Evolutionary conservation across 441 rosid species (phyloP), one percentile per base, ranked within the genome.

Genomic region (Pelargonium cotyledonis): DNA sequence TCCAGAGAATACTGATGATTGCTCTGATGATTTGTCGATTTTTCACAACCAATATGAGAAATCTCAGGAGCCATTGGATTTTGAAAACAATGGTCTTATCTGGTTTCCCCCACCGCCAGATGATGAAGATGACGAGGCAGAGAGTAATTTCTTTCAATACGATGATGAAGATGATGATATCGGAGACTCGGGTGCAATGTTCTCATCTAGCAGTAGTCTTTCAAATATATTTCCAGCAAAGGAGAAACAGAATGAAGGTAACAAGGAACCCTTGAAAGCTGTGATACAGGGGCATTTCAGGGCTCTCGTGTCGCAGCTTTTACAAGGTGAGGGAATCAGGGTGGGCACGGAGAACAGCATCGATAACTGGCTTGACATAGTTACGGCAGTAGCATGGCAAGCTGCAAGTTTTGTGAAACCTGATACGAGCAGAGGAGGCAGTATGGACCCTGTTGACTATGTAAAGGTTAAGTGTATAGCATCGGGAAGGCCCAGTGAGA

Each of bases 51-150:
- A 74, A 66, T 79, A 72, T 75, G 80, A 76, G 49, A 83, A 63
- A 73, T 78, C 81, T 66, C 76, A 80, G 58, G 91, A 88, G 55
- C 84, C 92, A 67, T 89, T 95, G 70, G 99, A 95, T 83, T 95
- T 95, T 68, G 99, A 95, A 82, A 87, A 89, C 71, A 88, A 85
- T 81, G 92, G 88, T 70, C 67, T 81, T 69, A 89, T 95, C 76
- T 95, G 99, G 99, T 86, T 89, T 40, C 99, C 98, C 57, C 98
- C 96, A 70, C 96, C 89, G 61, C 98, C 99, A 79, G 99, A 95
- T 85, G 88, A 95, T 75, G 98, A 88, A 82, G 97, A 92, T 74
- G 96, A 95, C 75, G 99, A 92, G 72, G 87, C 80, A 74, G 99
- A 92, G 80, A 75, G 73, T 75, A 78, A 76, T 78, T 68, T 86